phyloP scores from a whole-genome alignment of 805 yeast species.

The Cyberlindnera euphorbiiphila region DNA sequence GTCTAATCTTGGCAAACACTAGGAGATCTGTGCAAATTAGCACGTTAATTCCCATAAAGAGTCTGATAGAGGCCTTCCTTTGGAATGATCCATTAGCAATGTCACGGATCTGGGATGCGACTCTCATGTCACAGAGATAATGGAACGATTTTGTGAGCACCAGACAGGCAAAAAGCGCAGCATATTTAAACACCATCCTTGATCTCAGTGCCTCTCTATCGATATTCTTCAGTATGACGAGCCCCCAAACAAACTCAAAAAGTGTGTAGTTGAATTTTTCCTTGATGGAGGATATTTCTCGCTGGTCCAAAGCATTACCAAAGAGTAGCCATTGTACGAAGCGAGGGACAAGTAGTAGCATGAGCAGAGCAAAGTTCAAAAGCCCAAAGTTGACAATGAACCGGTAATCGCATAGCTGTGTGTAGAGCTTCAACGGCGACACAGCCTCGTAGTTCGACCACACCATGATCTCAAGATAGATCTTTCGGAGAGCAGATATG shows the following conservation, averaged over 20 bases:
- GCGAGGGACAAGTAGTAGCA: conserved; percentile 7
- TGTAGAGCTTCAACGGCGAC: conserved; percentile 4
- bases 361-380: conserved; percentile 8
- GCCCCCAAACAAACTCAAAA: conserved; percentile 20
- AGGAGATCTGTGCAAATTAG: conserved; percentile 9
- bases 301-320: conserved; percentile 8
- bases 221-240: conserved; percentile 15
- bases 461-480: conserved; percentile 9
- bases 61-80: not conserved
- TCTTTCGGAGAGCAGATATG: conserved; percentile 10
- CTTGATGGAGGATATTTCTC: conserved; percentile 10
- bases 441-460: not conserved
- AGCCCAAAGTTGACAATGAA: conserved; percentile 15
- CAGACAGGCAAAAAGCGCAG: conserved; percentile 13
- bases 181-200: conserved; percentile 10
- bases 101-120: conserved; percentile 5
- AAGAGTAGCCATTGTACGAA: conserved; percentile 13
- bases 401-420: conserved; percentile 3
- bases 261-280: conserved; percentile 18
- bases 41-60: conserved; percentile 11
- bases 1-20: conserved; percentile 4
- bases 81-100: conserved; percentile 6
- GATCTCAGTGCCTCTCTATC: conserved; percentile 1
- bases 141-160: conserved; percentile 22
- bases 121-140: conserved; percentile 18